A percentile compares a stretch with the other conserved stretches of the same genome.
These are phyloP conservation scores for Mycena chlorophos DNA, from an alignment of 768 basidiomycete species.

Conservation along the genomic window DNA sequence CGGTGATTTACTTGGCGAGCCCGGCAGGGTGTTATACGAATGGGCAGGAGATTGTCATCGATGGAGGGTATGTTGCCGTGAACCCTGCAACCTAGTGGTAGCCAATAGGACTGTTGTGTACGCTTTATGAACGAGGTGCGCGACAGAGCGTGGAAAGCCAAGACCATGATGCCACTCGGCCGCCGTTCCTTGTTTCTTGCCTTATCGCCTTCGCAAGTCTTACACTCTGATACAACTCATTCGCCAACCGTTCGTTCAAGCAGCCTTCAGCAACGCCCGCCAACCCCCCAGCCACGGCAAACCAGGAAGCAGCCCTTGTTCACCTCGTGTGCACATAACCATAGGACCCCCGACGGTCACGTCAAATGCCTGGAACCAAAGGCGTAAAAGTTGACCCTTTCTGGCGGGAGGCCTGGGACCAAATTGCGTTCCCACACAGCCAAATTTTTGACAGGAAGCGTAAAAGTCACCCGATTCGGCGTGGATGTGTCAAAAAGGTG, in stretches of 20 bases:
- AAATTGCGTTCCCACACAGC: neutral
- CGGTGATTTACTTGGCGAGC: slow-evolving; percentile 73
- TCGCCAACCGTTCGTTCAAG: too few relatives aligned
- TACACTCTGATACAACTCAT: too few relatives aligned
- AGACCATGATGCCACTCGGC: too few relatives aligned
- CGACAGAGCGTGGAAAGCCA: too few relatives aligned
- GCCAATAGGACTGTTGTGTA: too few relatives aligned
- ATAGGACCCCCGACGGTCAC: neutral
- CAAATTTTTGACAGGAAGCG: neutral
- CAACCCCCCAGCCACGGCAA: too few relatives aligned
- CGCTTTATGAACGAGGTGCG: neutral
- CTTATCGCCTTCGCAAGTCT: too few relatives aligned
- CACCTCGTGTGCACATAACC: too few relatives aligned
- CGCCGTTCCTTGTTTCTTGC: too few relatives aligned
- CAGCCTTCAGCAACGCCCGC: too few relatives aligned
- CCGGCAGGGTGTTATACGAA: slow-evolving; percentile 72
- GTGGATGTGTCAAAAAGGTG: neutral
- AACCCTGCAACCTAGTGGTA: slow-evolving; percentile 61
- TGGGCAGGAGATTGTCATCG: slow-evolving; percentile 76
- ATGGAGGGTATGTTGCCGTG: slow-evolving; percentile 73
- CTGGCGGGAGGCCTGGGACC: too few relatives aligned
- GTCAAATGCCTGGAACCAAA: neutral
- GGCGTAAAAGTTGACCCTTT: neutral
- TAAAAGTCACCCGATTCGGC: neutral
- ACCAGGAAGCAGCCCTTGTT: too few relatives aligned